phyloP scores from a whole-genome alignment of 192 early-diverging fungal genomes.

The Lobulomyces angularis region DNA sequence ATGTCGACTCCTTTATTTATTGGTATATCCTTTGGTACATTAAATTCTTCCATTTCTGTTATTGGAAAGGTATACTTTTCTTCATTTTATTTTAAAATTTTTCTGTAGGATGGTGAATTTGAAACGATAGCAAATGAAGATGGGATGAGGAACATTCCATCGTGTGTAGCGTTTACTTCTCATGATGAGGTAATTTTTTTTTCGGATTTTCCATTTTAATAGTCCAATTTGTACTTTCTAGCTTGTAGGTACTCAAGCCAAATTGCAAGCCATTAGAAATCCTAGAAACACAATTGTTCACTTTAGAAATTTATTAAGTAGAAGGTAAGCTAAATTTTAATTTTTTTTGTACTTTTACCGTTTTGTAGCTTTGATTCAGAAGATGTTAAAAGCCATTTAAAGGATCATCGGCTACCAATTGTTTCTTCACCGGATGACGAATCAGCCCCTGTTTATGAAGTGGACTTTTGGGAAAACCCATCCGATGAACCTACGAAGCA shows the following conservation, averaged over 20 bases:
- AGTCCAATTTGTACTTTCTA: slow-evolving; percentile 5
- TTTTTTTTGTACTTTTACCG: neutral
- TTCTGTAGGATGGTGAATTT: slow-evolving; percentile 48
- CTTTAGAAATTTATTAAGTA: slow-evolving; percentile 77
- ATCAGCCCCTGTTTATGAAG: slow-evolving; percentile 24
- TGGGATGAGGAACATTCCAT: slow-evolving; percentile 90
- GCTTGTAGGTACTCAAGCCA: slow-evolving; percentile 58
- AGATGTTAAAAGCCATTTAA: slow-evolving; percentile 21
- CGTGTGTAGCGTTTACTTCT: slow-evolving; percentile 81
- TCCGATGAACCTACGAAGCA: slow-evolving; percentile 14
- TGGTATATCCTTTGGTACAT: slow-evolving; percentile 77
- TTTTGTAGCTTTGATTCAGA: slow-evolving; percentile 22
- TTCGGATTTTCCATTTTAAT: slow-evolving; percentile 18
- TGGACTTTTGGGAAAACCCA: slow-evolving; percentile 41
- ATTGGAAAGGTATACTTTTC: slow-evolving; percentile 52
- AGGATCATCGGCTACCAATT: slow-evolving; percentile 18
- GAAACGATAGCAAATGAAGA: slow-evolving; percentile 97
- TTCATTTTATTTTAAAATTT: slow-evolving; percentile 4
- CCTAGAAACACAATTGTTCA: slow-evolving; percentile 79
- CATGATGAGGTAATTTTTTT: slow-evolving; percentile 63
- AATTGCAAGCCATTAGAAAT: slow-evolving; percentile 76
- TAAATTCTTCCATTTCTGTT: slow-evolving; percentile 73
- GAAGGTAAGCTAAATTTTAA: slow-evolving; percentile 37
- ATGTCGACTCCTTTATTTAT: no score
- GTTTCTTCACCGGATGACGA: slow-evolving; percentile 18